A percentile compares a stretch with the other conserved stretches of the same genome.
Conservation (phyloP, 495 filamentous ascomycete genomes). For the Pseudotulostoma volvatum region DNA sequence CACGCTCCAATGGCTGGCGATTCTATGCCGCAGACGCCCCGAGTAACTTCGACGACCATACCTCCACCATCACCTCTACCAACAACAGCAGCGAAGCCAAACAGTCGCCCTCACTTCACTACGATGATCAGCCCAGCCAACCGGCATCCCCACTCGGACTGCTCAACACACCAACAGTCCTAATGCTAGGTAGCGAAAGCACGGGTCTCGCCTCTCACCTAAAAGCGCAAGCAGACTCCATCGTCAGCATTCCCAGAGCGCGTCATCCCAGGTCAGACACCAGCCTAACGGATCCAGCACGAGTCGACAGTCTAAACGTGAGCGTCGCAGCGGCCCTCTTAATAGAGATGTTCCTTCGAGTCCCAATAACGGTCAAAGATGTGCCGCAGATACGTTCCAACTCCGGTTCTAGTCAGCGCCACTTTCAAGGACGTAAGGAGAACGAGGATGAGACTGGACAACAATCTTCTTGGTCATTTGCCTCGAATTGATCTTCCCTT, state of each 20-base stretch:
- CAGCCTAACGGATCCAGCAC: conserved; percentile 23
- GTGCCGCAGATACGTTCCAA: conserved; percentile 10
- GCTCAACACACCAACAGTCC: conserved; percentile 43
- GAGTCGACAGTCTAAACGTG: conserved; percentile 70
- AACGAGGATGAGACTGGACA: not conserved
- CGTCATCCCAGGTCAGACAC: conserved; percentile 18
- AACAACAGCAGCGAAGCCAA: not conserved
- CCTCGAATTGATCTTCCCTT: too few relatives aligned
- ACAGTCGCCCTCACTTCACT: too few relatives aligned
- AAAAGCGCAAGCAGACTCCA: conserved; percentile 42
- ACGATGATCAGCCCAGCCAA: conserved; percentile 1
- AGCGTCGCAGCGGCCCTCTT: conserved; percentile 68
- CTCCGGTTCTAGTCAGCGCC: too few relatives aligned
- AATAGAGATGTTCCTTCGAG: conserved; percentile 43
- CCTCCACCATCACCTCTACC: not conserved
- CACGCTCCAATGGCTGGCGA: conserved; percentile 57
- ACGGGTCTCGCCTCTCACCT: conserved; percentile 50
- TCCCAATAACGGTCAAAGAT: conserved; percentile 21
- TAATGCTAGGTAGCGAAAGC: conserved; percentile 75
- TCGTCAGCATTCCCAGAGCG: conserved; percentile 37
- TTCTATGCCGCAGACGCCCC: conserved; percentile 66
- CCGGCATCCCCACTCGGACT: conserved; percentile 25
- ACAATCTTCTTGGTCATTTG: too few relatives aligned
- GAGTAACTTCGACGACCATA: conserved; percentile 3
- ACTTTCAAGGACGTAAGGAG: conserved; percentile 1